Base-by-base conservation (phyloP, 495 filamentous ascomycete genomes). In the Talaromyces stipitatus region DNA sequence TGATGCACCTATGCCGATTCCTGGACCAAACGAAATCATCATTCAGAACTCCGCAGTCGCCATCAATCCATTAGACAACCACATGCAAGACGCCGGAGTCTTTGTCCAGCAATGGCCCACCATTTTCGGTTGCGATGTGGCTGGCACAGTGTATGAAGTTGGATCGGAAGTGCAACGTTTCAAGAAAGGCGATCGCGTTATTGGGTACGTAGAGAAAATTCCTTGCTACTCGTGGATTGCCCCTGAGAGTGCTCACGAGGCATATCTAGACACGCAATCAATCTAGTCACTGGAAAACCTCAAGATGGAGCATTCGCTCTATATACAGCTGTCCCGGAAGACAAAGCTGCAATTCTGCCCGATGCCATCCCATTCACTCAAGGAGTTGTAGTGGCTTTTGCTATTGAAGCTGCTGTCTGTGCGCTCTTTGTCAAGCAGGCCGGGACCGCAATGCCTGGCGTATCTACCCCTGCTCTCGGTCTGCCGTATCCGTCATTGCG, bases 191-290 rank as follows among this genome's bases (percentile, higher is more conserved):
- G 70, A 78, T 58, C 74, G 76, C 30, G 73, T 79, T 23, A 60
- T 73, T 50, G 76, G 70, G 60, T 70, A 62, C 46, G n/a, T n/a
- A n/a, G n/a, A n/a, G n/a, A n/a, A n/a, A n/a, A n/a, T n/a, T n/a
- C n/a, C n/a, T n/a, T n/a, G n/a, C n/a, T n/a, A n/a, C n/a, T n/a
- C n/a, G n/a, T n/a, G n/a, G n/a, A n/a, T n/a, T n/a, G n/a, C n/a
- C n/a, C n/a, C n/a, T n/a, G n/a, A n/a, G n/a, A n/a, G 45, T 48
- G 14, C 4, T 48, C 23, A 48, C 20, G 22, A n/a, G 5, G 24
- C n/a, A n/a, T n/a, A 20, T 5, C 23, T 77, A 66, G 85, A 72
- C 80, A 86, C 81, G 16, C 82, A 82, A 63, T 84, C 80, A 57
- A 79, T 69, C 61, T 87, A 75, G 11, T 75, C 58, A 60, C 84